Conservation (phyloP, 352 stramenopile species). For the Phytophthora nicotianae region DNA sequence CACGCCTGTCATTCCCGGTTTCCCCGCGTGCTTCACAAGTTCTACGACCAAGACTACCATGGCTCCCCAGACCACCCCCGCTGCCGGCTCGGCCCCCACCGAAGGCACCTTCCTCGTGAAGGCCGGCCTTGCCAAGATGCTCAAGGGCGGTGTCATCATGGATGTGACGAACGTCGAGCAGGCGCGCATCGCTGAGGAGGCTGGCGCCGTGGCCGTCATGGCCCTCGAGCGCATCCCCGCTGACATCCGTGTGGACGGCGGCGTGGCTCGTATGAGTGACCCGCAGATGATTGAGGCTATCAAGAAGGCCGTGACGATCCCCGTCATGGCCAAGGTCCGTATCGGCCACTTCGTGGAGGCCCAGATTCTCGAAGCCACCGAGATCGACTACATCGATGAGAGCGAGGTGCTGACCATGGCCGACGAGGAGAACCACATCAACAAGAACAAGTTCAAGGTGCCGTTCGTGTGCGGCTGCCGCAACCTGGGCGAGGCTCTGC, state of each 20-base stretch:
- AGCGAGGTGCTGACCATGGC: slow-evolving; percentile 98
- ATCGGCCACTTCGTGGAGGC: slow-evolving; percentile 99
- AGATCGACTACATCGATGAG: slow-evolving; percentile 99
- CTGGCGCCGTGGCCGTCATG: slow-evolving; percentile 98
- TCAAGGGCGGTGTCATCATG: slow-evolving; percentile 99
- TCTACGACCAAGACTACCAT: slow-evolving; percentile 25
- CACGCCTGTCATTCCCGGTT: slow-evolving; percentile 21
- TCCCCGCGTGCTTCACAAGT: slow-evolving; percentile 15
- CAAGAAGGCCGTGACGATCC: slow-evolving; percentile 98
- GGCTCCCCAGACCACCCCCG: slow-evolving; percentile 35
- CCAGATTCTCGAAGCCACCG: slow-evolving; percentile 97
- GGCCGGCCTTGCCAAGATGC: slow-evolving; percentile 97
- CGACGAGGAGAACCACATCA: slow-evolving; percentile 97
- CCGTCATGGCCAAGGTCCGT: slow-evolving; percentile 98
- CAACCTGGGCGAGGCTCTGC: slow-evolving; percentile 97
- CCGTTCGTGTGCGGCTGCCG: slow-evolving; percentile 99
- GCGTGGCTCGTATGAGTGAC: slow-evolving; percentile 97
- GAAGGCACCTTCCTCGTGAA: slow-evolving; percentile 94
- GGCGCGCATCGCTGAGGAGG: slow-evolving; percentile 97
- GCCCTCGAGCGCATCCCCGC: slow-evolving; percentile 98
- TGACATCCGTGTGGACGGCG: slow-evolving; percentile 96
- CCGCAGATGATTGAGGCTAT: slow-evolving; percentile 98
- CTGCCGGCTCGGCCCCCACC: slow-evolving; percentile 35
- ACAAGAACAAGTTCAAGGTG: slow-evolving; percentile 97
- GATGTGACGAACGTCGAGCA: slow-evolving; percentile 93